Base-by-base conservation (phyloP, 371 early-diverging fungal species). In the Actinomortierella ambigua region DNA sequence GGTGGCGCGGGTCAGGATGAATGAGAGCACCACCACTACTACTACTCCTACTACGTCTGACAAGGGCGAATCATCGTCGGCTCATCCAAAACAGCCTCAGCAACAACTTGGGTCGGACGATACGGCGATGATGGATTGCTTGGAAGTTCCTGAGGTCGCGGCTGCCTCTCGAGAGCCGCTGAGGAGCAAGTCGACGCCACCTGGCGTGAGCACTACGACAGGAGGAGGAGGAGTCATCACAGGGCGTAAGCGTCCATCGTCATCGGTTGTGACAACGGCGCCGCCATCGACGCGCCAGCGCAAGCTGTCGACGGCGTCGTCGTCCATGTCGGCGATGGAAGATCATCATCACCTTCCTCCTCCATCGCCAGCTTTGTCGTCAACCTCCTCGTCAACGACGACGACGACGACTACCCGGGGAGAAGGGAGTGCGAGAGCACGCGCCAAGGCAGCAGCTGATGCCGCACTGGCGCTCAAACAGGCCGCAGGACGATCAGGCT, bases 361-460 rank as follows among this genome's bases (percentile, higher is more conserved):
- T 26, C n/a, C 51, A 51, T 28, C 51, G 15, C 27, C 51, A 34
- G 50, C 50, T 7, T 48, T 26, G 1, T 51, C 34, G 3, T 51
- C 51, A 14, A 26, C 7, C 4, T 13, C 28, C 2, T 26, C 51
- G 1, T 27, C 51, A 8, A 15, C 14, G 26, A 5, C 11, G 13
- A 24, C 51, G 14, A 17, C 28, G 13, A 13, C 26, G 17, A n/a
- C 27, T 15, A 14, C 29, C 28, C 18, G 28, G 28, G 22, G 23
- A 49, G 23, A 49, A 15, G 24, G 14, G 49, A 49, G 26, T 49
- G 24, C 2, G 23, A 26, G 75, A 14, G 75, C 75, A 0, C 46
- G 75, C 55, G 75, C 75, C 9, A 73, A 73, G 34, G 75, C 75
- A 7, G 75, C 75, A 9, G 56, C 75, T 0, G 75, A 73, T 20